These are phyloP conservation scores for Jaapia argillacea DNA, from an alignment of 768 basidiomycete genomes.

Conservation along the genomic window DNA sequence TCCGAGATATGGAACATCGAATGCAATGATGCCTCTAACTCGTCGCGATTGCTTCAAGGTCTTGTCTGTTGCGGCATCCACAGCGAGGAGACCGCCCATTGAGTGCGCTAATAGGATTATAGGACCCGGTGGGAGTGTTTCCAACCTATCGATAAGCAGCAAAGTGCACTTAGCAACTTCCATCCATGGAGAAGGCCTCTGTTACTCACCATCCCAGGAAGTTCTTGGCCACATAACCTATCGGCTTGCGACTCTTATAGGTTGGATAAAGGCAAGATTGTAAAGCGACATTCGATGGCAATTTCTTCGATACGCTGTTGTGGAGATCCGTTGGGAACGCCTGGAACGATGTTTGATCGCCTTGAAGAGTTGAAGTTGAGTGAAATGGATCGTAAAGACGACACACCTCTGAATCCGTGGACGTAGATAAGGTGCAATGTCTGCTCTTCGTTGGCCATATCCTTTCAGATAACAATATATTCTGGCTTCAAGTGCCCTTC, in stretches of 20 bases:
- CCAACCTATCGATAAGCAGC: conserved; percentile 28
- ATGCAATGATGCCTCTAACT: conserved; percentile 44
- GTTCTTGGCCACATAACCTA: conserved; percentile 38
- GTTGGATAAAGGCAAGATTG: conserved; percentile 47
- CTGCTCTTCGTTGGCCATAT: too few relatives aligned
- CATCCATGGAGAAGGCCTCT: too few relatives aligned
- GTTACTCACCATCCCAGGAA: conserved; percentile 53
- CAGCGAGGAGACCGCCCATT: conserved; percentile 52
- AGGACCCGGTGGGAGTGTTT: conserved; percentile 42
- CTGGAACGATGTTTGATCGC: neutral
- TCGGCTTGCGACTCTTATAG: conserved; percentile 46
- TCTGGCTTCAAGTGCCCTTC: too few relatives aligned
- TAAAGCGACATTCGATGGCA: conserved; percentile 24
- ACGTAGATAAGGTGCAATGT: neutral
- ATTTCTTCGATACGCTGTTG: conserved; percentile 21
- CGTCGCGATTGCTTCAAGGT: conserved; percentile 25
- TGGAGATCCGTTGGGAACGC: conserved; percentile 49
- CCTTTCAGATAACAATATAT: too few relatives aligned
- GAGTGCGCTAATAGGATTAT: conserved; percentile 49
- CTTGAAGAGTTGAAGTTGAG: too few relatives aligned
- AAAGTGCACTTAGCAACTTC: neutral
- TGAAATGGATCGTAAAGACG: too few relatives aligned
- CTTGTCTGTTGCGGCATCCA: conserved; percentile 38
- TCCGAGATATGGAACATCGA: conserved; percentile 49
- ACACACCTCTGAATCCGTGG: neutral